These are phyloP conservation scores for Xylaria sp. DNA, from an alignment of 2,329 filamentous ascomycete species.

Conservation along the genomic window DNA sequence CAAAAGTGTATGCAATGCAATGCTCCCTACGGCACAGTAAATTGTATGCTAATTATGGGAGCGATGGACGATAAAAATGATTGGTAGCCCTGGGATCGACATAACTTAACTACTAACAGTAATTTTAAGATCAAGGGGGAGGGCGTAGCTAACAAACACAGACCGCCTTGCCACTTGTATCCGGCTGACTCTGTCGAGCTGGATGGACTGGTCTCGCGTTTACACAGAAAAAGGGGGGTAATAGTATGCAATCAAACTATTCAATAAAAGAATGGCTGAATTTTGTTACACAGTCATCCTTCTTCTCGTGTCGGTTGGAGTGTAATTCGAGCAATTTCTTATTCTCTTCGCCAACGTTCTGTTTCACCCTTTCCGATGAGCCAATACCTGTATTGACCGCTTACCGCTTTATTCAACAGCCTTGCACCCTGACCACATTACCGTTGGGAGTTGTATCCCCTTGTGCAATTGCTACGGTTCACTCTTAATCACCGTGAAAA, in stretches of 20 bases:
- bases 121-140: slow-evolving; percentile 9
- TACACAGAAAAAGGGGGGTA: slow-evolving; percentile 6
- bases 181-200: slow-evolving; percentile 10
- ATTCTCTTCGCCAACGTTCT: not conserved
- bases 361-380: not conserved
- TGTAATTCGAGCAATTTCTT: not conserved
- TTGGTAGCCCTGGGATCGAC: slow-evolving; percentile 22
- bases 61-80: not conserved
- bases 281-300: slow-evolving; percentile 14
- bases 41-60: slow-evolving; percentile 13
- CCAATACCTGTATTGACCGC: not conserved
- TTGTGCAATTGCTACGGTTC: not conserved
- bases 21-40: not conserved
- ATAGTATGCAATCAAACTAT: slow-evolving; percentile 17
- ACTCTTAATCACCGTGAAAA: not conserved
- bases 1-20: slow-evolving; percentile 2
- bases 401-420: not conserved
- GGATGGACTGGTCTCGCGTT: not conserved
- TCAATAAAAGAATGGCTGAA: slow-evolving; percentile 1
- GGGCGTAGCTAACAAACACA: slow-evolving; percentile 5
- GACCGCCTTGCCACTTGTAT: slow-evolving; percentile 13
- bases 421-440: not conserved
- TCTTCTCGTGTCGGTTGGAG: slow-evolving; percentile 12
- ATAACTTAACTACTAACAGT: not conserved
- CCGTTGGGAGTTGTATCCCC: not conserved